phyloP scores from a whole-genome alignment of 257 asterid genomes.

The Solanum chmielewskii region DNA sequence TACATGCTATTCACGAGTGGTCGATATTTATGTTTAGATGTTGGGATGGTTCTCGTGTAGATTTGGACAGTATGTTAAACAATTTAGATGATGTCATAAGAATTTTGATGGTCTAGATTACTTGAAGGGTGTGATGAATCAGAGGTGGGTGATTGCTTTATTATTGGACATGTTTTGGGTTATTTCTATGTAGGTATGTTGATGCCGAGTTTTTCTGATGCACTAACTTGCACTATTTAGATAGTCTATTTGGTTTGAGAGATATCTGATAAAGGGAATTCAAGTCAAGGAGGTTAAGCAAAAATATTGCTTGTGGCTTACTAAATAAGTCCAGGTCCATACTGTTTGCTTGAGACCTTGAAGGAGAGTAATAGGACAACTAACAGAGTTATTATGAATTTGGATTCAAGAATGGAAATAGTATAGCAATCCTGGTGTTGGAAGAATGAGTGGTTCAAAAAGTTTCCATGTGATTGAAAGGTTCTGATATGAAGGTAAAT shows the following conservation, averaged over 20 bases:
- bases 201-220: neutral
- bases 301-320: no score
- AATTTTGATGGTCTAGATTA: neutral
- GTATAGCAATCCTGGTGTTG: neutral
- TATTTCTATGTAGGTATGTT: neutral
- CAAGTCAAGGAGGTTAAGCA: neutral
- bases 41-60: neutral
- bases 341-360: neutral
- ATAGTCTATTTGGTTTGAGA: neutral
- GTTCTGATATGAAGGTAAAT: neutral
- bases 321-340: no score
- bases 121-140: neutral
- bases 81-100: neutral
- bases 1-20: neutral
- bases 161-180: neutral
- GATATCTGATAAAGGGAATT: neutral
- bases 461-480: neutral
- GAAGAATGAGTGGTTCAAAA: neutral
- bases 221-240: neutral
- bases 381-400: no score
- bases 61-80: neutral
- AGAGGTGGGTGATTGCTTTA: neutral
- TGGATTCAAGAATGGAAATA: neutral
- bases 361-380: neutral
- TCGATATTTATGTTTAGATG: no score